Evolutionary conservation across 148 eudicot species (phyloP).

Genomic region (Fallopia convolvulus): DNA sequence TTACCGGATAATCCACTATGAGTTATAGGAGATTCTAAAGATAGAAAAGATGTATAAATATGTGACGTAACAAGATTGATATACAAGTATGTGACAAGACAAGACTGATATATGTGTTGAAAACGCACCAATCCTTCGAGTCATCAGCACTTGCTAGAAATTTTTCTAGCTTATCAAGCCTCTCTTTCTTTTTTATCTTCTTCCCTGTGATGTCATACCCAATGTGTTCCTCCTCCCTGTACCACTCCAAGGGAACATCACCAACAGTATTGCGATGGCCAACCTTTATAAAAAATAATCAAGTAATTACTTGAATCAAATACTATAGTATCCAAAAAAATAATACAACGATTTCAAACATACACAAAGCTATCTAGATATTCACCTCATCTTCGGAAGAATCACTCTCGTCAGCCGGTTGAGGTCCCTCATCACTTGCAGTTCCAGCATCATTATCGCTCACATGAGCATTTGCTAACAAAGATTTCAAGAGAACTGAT

Average conservation of each 20-base stretch:
- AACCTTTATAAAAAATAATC: constrained; percentile 36
- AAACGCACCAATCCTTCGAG: constrained; percentile 61
- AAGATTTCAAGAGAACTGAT: background rate
- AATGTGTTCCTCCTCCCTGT: constrained; percentile 90
- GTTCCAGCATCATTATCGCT: constrained; percentile 20
- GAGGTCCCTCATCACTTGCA: constrained; percentile 37
- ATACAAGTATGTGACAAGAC: background rate
- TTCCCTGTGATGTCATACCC: constrained; percentile 81
- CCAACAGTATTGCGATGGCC: constrained; percentile 91
- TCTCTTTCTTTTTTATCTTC: constrained; percentile 87
- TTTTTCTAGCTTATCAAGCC: constrained; percentile 50
- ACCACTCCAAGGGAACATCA: constrained; percentile 85
- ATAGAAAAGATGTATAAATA: background rate
- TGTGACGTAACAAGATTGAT: background rate
- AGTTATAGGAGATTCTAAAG: background rate
- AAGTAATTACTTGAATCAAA: background rate
- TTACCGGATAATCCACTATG: background rate
- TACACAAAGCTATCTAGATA: background rate
- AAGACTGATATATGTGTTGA: background rate
- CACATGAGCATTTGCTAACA: constrained; percentile 19
- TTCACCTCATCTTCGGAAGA: constrained; percentile 97
- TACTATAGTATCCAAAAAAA: background rate
- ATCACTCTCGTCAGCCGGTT: constrained; percentile 80
- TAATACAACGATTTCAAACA: background rate
- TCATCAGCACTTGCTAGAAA: constrained; percentile 74